A percentile compares a stretch with the other conserved stretches of the same genome.
These are phyloP conservation scores for Perkinsus chesapeaki DNA, from an alignment of 169 alveolate genomes.

Conservation along the genomic window DNA sequence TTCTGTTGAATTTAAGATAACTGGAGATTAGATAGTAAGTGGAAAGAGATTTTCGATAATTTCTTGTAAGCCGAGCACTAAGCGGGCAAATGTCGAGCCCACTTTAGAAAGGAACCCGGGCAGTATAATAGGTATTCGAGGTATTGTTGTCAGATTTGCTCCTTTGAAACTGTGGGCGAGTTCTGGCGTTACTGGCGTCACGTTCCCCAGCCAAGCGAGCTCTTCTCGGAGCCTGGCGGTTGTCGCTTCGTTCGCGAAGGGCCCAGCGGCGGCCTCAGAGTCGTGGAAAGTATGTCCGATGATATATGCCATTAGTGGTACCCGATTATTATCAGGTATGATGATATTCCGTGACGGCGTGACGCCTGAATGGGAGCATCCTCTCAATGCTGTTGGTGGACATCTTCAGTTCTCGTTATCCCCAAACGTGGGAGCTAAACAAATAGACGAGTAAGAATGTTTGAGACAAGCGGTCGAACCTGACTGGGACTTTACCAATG, in stretches of 20 bases:
- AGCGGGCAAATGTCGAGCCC: too few relatives aligned
- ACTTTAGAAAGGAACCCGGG: too few relatives aligned
- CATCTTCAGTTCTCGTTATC: conserved; percentile 40
- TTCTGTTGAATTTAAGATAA: too few relatives aligned
- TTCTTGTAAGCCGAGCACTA: too few relatives aligned
- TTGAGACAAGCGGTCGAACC: too few relatives aligned
- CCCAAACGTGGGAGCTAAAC: conserved; percentile 13
- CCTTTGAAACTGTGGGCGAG: conserved; percentile 11
- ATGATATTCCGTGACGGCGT: conserved; percentile 43
- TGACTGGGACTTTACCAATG: too few relatives aligned
- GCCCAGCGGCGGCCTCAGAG: conserved; percentile 22
- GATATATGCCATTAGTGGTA: not conserved
- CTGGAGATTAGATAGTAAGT: too few relatives aligned
- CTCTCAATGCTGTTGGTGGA: conserved; percentile 56
- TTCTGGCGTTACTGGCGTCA: conserved; percentile 64
- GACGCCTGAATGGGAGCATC: conserved; percentile 63
- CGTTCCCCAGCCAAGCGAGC: conserved; percentile 65
- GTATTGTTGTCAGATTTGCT: not conserved
- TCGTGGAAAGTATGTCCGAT: conserved; percentile 9
- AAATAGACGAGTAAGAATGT: conserved; percentile 34
- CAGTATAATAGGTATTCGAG: too few relatives aligned
- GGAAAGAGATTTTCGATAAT: too few relatives aligned
- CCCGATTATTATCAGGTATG: not conserved
- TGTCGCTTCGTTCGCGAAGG: conserved; percentile 26
- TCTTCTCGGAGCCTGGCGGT: conserved; percentile 34